A percentile compares a stretch with the other conserved stretches of the same genome.
phyloP scores from a whole-genome alignment of 2,329 filamentous ascomycete species.

The Sclerotinia glacialis region DNA sequence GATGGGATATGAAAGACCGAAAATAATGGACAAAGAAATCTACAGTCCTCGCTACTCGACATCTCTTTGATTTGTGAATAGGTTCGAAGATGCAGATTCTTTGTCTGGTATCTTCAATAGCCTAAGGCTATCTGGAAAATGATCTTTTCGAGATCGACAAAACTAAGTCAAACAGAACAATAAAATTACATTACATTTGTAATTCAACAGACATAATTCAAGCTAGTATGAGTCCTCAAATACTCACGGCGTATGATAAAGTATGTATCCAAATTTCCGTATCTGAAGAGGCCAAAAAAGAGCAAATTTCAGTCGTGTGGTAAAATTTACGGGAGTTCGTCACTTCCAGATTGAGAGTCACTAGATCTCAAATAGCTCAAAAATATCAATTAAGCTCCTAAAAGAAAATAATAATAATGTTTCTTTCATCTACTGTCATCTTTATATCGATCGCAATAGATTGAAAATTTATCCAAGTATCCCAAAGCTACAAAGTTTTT shows the following conservation, averaged over 20 bases:
- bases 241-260: neutral
- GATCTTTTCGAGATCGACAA: no score
- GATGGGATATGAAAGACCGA: neutral
- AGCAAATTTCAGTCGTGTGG: no score
- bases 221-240: neutral
- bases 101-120: neutral
- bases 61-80: neutral
- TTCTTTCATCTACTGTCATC: neutral
- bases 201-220: neutral
- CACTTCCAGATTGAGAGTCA: no score
- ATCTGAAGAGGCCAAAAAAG: no score
- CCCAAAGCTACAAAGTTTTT: neutral
- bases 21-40: neutral
- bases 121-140: neutral
- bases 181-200: neutral
- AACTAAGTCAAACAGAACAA: neutral
- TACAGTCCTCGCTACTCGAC: neutral
- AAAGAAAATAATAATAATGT: neutral
- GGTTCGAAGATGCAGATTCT: neutral
- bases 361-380: no score
- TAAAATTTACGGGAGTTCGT: no score
- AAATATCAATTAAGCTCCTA: neutral
- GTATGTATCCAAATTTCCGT: no score
- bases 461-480: neutral
- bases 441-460: neutral